These are phyloP conservation scores for Penicillium crystallinum DNA, from an alignment of 495 filamentous ascomycete species.

Conservation along the genomic window DNA sequence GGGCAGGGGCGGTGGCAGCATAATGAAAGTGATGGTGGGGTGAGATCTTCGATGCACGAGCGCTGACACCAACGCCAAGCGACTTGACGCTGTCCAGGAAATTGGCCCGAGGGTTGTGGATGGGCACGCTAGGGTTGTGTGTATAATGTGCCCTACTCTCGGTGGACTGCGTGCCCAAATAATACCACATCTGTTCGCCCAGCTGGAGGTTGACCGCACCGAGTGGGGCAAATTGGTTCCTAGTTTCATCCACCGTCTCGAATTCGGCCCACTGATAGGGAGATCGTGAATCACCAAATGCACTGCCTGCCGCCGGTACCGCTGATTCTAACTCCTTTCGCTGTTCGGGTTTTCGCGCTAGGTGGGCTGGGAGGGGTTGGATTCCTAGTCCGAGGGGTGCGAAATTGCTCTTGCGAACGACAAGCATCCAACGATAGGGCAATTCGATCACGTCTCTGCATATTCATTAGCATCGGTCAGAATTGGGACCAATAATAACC, in stretches of 20 bases:
- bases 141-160: slow-evolving; percentile 92
- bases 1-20: slow-evolving; percentile 32
- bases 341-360: slow-evolving; percentile 44
- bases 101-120: slow-evolving; percentile 55
- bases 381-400: slow-evolving; percentile 48
- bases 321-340: slow-evolving; percentile 45
- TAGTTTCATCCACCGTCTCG: slow-evolving; percentile 49
- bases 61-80: slow-evolving; percentile 29
- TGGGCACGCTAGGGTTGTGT: slow-evolving; percentile 59
- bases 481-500: slow-evolving; percentile 8
- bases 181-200: slow-evolving; percentile 79
- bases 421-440: slow-evolving; percentile 51
- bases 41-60: slow-evolving; percentile 33
- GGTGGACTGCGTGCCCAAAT: slow-evolving; percentile 79
- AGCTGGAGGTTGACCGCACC: slow-evolving; percentile 60
- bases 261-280: slow-evolving; percentile 79
- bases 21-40: slow-evolving; percentile 30
- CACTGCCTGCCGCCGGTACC: slow-evolving; percentile 51
- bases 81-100: slow-evolving; percentile 53
- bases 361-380: slow-evolving; percentile 55
- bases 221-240: slow-evolving; percentile 44
- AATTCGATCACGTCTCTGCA: slow-evolving; percentile 48
- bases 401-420: slow-evolving; percentile 50
- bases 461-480: slow-evolving; percentile 7
- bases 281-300: slow-evolving; percentile 52